phyloP scores from a whole-genome alignment of 306 rosid species.

The Lathyrus tuberosus region DNA sequence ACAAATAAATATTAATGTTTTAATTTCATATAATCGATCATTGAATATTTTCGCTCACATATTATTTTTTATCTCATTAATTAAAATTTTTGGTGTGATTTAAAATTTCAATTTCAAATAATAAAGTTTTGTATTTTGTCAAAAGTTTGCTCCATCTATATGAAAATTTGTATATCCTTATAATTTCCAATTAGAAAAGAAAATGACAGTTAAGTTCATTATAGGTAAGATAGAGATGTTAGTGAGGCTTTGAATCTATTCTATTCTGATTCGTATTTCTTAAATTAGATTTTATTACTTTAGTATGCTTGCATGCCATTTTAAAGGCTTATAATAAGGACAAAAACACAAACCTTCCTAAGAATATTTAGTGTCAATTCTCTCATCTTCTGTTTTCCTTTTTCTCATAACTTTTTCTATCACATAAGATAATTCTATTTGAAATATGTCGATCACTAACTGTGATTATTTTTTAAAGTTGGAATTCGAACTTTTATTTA shows the following conservation, averaged over 20 bases:
- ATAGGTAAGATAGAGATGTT: conserved; percentile 49
- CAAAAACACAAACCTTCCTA: conserved; percentile 25
- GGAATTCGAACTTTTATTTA: too few species aligned
- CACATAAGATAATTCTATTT: too few species aligned
- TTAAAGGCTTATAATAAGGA: conserved; percentile 26
- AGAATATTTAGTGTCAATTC: conserved; percentile 39
- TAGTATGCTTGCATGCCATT: conserved; percentile 11
- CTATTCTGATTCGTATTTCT: conserved; percentile 41
- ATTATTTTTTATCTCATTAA: too few species aligned
- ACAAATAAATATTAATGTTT: too few species aligned
- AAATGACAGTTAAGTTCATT: conserved; percentile 37
- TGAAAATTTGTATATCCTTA: conserved; percentile 9
- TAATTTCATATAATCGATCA: too few species aligned
- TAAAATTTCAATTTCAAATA: too few species aligned
- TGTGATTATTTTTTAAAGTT: too few species aligned
- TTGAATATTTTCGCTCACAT: too few species aligned
- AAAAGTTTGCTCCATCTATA: conserved; percentile 12
- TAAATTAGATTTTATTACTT: conserved; percentile 41
- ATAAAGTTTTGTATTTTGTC: conserved; percentile 31
- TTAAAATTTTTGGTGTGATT: too few species aligned
- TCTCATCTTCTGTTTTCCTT: background rate
- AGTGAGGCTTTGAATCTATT: conserved; percentile 52
- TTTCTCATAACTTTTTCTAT: too few species aligned
- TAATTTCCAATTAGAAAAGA: conserved; percentile 31
- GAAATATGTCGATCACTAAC: too few species aligned